phyloP scores from a whole-genome alignment of 495 filamentous ascomycete species.

The Lophium mytilinum region DNA sequence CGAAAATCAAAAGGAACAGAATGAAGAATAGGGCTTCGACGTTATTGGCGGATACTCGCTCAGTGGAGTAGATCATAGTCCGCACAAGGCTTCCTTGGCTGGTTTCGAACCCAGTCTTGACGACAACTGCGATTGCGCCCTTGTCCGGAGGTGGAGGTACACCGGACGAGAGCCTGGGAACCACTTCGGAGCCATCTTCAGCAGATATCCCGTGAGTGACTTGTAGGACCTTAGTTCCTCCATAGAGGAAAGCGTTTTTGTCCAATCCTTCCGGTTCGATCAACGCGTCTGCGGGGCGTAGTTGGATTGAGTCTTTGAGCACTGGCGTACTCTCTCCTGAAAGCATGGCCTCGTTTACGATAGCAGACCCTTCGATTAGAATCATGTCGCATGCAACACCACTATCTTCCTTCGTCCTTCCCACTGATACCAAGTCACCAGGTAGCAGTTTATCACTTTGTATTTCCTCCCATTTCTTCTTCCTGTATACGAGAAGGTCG shows the following conservation, averaged over 20 bases:
- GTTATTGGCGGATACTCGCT: slow-evolving; percentile 96
- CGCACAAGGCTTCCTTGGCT: slow-evolving; percentile 95
- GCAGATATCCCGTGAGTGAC: slow-evolving; percentile 72
- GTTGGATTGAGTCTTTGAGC: slow-evolving; percentile 90
- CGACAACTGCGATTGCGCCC: slow-evolving; percentile 86
- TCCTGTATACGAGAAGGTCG: slow-evolving; percentile 79
- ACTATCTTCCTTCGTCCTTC: slow-evolving; percentile 91
- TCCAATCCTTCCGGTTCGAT: slow-evolving; percentile 89
- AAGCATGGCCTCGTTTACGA: slow-evolving; percentile 99
- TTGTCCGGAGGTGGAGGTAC: slow-evolving; percentile 76
- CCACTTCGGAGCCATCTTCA: slow-evolving; percentile 57
- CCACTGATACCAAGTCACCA: slow-evolving; percentile 92
- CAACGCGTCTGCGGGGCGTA: slow-evolving; percentile 73
- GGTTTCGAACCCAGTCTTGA: slow-evolving; percentile 97
- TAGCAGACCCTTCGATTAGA: slow-evolving; percentile 85
- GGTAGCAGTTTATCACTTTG: slow-evolving; percentile 91
- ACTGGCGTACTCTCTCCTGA: slow-evolving; percentile 96
- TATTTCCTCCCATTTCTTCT: slow-evolving; percentile 79
- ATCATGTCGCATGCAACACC: slow-evolving; percentile 97
- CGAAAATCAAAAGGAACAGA: slow-evolving; percentile 91
- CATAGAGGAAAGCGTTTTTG: slow-evolving; percentile 93
- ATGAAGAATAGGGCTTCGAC: slow-evolving; percentile 92
- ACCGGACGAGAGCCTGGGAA: slow-evolving; percentile 55
- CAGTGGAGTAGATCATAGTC: slow-evolving; percentile 99
- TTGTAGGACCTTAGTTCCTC: slow-evolving; percentile 95